Base-by-base conservation (phyloP, 805 yeast genomes). In the Priceomyces haplophilus region DNA sequence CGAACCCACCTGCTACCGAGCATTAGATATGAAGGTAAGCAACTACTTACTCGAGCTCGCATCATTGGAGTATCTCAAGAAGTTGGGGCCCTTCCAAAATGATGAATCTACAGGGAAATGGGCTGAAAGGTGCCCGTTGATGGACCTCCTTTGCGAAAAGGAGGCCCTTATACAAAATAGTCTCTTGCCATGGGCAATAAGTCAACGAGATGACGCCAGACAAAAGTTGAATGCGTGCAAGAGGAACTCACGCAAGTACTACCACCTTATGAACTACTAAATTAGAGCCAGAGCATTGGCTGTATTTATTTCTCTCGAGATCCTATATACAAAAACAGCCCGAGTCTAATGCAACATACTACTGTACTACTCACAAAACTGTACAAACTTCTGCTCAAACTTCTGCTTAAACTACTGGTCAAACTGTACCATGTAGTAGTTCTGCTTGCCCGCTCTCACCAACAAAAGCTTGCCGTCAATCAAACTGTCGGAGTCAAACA, bases 371-470 rank as follows among this genome's bases (percentile, higher is more conserved):
- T n/a, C n/a, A n/a, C n/a, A n/a, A n/a, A n/a, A n/a, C n/a, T n/a
- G n/a, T n/a, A n/a, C n/a, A n/a, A n/a, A n/a, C n/a, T n/a, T n/a
- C n/a, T n/a, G n/a, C n/a, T n/a, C n/a, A n/a, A n/a, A n/a, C n/a
- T n/a, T n/a, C n/a, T n/a, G n/a, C n/a, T n/a, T n/a, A n/a, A n/a
- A 18, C 8, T 8, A 24, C 37, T 42, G 39, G 16, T 37, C 39
- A 21, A 72, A 59, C 45, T 78, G 75, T n/a, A 80, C 74, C 18
- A 83, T 77, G 54, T 72, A 68, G 55, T 81, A 82, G 46, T 78
- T 78, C 37, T 76, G 78, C 58, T 90, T 91, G 1, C 97, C 98
- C 7, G 82, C 61, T 51, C 95, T 74, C 15, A 90, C 58, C 30
- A 88, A 62, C 45, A 91, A 63, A 30, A 89, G 63, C 43, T 72